Evolutionary conservation across 176 grass and related monocot species (phyloP).

Genomic region (Rhipidocladum racemiflorum): DNA sequence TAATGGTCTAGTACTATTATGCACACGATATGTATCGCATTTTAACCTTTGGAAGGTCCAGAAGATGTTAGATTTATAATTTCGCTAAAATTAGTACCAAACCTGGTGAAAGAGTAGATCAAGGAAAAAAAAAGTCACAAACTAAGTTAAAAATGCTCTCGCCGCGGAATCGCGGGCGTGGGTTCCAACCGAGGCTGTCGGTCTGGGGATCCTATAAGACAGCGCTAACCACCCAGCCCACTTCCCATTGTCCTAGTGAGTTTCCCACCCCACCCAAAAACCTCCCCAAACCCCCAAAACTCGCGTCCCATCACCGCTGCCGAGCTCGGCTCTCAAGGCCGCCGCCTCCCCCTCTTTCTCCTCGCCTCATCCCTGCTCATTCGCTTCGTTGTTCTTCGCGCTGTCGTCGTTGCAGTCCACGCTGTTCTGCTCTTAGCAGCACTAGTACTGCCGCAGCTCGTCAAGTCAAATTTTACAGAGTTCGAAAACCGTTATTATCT

Average conservation of each 20-base stretch:
- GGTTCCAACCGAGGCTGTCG: slow-evolving; percentile 46
- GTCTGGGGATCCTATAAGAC: slow-evolving; percentile 45
- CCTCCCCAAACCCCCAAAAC: slow-evolving; percentile 50
- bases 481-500: slow-evolving; percentile 59
- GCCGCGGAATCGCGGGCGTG: slow-evolving; percentile 44
- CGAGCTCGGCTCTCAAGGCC: not conserved
- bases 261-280: slow-evolving; percentile 27
- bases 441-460: not conserved
- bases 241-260: not conserved
- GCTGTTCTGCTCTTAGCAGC: not conserved
- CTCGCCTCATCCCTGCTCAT: not conserved
- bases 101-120: too few species aligned
- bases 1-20: too few species aligned
- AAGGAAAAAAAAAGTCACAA: too few species aligned
- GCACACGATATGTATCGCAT: too few species aligned
- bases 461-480: not conserved
- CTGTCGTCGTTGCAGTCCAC: not conserved
- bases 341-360: not conserved
- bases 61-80: too few species aligned
- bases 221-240: slow-evolving; percentile 15
- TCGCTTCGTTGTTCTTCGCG: slow-evolving; percentile 27
- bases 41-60: too few species aligned
- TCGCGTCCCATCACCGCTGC: slow-evolving; percentile 24
- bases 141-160: too few species aligned
- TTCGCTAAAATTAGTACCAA: too few species aligned